Evolutionary conservation across 1,139 yeast genomes (phyloP), one percentile per base, ranked within the genome.

Genomic region (Protomyces pachydermus): DNA sequence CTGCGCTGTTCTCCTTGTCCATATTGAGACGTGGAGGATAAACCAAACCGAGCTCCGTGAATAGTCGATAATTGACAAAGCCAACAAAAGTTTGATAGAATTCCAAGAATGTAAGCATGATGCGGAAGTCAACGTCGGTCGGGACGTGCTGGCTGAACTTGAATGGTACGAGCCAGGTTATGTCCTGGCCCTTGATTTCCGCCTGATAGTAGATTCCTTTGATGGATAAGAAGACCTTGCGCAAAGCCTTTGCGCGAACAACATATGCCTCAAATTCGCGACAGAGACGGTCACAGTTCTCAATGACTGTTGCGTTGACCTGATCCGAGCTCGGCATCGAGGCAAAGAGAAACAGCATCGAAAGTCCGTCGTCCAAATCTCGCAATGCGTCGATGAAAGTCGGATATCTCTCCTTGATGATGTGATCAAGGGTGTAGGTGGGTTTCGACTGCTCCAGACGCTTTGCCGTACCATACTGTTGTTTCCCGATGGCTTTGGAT

Each of bases 171-270:
- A 93, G 82, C 98, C 98, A 93, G 78, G 95, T 84, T 60, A 93
- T 81, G 70, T 89, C 96, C 76, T 91, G 97, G 67, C 98, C 98
- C 74, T 83, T 85, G 56, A 93, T 85, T 68, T 76, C 83, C 48
- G 97, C 98, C 75, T 91, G 91, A 74, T 93, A 95, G 77, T 93
- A 93, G 28, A 91, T 95, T 78, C 99, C 99, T 77, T 95, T 93
- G 74, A 93, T 93, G 63, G 97, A 88, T 45, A 93, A 97, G 77
- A 93, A 93, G 9, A 91, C 97, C 75, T 93, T 93, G 71, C 86
- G 85, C 70, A 93, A 79, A 35, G 86, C 79, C 72, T 90, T 82
- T 74, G 91, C 96, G 72, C 86, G 85, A 25, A 98, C 91, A 68
- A 93, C 87, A 74, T 81, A 93, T 1, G 98, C 98, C 76, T 88